These are phyloP conservation scores for Candida tallmaniae DNA, from an alignment of 805 yeast species.

Conservation along the genomic window DNA sequence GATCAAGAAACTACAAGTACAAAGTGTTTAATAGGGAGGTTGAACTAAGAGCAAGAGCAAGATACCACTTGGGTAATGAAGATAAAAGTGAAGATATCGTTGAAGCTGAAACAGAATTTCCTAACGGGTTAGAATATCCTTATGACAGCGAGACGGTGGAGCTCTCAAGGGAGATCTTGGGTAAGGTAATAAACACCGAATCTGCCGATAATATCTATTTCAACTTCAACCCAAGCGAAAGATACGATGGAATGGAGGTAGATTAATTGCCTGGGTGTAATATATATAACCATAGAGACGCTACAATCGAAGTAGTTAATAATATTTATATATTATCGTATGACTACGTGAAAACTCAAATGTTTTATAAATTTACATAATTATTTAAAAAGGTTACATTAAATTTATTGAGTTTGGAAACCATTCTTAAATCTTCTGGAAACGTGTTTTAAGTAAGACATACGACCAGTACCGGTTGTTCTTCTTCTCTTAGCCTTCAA, in stretches of 20 bases:
- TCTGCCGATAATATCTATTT: slow-evolving; percentile 73
- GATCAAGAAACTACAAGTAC: slow-evolving; percentile 23
- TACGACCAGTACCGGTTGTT: slow-evolving; percentile 99
- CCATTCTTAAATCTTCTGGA: slow-evolving; percentile 98
- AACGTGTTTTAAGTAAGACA: slow-evolving; percentile 95
- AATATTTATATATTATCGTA: neutral
- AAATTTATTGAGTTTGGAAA: slow-evolving; percentile 58
- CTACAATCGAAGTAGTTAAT: neutral
- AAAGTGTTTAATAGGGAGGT: slow-evolving; percentile 44
- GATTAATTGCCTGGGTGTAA: too few relatives aligned
- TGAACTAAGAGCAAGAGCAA: slow-evolving; percentile 35
- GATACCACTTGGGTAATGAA: slow-evolving; percentile 24
- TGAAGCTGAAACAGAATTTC: slow-evolving; percentile 35
- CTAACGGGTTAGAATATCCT: slow-evolving; percentile 60
- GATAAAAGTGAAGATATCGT: slow-evolving; percentile 13
- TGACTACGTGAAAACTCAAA: slow-evolving; percentile 3
- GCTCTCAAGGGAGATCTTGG: slow-evolving; percentile 66
- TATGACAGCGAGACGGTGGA: slow-evolving; percentile 62
- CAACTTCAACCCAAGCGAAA: slow-evolving; percentile 46
- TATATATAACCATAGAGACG: slow-evolving; percentile 1
- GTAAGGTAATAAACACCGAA: slow-evolving; percentile 63
- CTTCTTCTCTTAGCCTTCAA: slow-evolving; percentile 98
- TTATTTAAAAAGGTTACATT: slow-evolving; percentile 3
- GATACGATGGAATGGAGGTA: slow-evolving; percentile 21
- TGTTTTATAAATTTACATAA: slow-evolving; percentile 2